Conservation (phyloP, 75 land plant genomes). For the Pseudotsuga menziesii region DNA sequence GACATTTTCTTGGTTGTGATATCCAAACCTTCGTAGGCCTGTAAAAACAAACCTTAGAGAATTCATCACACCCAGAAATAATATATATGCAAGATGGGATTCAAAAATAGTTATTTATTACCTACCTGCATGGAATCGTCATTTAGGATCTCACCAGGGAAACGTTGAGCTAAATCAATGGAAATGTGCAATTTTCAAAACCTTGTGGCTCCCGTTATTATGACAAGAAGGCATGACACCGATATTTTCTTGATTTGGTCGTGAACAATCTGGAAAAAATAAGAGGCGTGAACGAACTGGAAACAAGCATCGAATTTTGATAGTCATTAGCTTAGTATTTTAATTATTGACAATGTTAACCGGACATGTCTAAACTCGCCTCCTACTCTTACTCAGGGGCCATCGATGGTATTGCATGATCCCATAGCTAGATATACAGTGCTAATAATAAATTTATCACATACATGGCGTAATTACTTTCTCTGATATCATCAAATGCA, state of each 20-base stretch:
- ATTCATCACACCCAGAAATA: too few species aligned
- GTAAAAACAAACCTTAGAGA: neutral
- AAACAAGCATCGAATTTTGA: too few species aligned
- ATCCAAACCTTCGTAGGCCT: constrained; percentile 61
- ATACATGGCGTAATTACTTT: neutral
- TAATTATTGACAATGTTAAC: too few species aligned
- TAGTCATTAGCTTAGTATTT: too few species aligned
- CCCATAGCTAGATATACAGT: too few species aligned
- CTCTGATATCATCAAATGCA: neutral
- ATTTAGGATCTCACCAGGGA: constrained; percentile 50
- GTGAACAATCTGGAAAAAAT: too few species aligned
- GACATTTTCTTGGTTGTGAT: constrained; percentile 74
- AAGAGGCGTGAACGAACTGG: too few species aligned
- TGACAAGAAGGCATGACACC: too few species aligned
- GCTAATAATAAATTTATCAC: neutral
- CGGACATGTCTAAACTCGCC: neutral
- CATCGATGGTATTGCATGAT: neutral
- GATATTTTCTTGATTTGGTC: constrained; percentile 32
- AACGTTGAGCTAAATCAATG: constrained; percentile 52
- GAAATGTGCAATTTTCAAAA: too few species aligned
- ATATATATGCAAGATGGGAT: too few species aligned
- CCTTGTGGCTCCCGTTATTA: constrained; percentile 62
- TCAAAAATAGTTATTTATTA: too few species aligned
- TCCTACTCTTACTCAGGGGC: neutral
- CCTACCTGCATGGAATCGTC: constrained; percentile 65